Percentiles rank a stretch among this genome's conserved stretches.
These are phyloP conservation scores for Euphorbia lathyris DNA, from an alignment of 345 rosid genomes.

Conservation along the genomic window DNA sequence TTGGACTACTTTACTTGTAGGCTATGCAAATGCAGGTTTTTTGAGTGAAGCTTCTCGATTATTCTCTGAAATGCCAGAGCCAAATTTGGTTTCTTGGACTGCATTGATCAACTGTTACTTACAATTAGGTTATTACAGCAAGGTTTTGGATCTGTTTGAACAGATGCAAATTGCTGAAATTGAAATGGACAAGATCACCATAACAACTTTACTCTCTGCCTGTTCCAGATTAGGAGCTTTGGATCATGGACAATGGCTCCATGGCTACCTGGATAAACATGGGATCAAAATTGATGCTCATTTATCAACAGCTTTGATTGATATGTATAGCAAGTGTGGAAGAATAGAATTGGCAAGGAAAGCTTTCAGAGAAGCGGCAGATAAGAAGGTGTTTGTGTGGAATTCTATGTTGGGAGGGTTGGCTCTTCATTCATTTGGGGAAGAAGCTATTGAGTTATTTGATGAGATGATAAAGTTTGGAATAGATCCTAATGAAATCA, in stretches of 20 bases:
- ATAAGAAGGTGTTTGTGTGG: slow-evolving; percentile 25
- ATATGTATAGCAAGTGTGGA: slow-evolving; percentile 29
- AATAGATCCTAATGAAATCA: slow-evolving; percentile 25
- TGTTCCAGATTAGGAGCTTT: slow-evolving; percentile 26
- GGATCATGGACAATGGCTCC: slow-evolving; percentile 30
- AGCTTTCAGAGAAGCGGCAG: slow-evolving; percentile 11
- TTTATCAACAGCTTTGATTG: slow-evolving; percentile 25
- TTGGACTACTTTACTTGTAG: slow-evolving; percentile 23
- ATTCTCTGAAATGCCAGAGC: slow-evolving; percentile 22
- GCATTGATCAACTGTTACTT: slow-evolving; percentile 21
- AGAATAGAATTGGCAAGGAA: slow-evolving; percentile 20
- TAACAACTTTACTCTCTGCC: slow-evolving; percentile 23
- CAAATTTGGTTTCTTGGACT: slow-evolving; percentile 28
- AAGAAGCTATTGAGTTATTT: slow-evolving; percentile 24
- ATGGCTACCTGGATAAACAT: slow-evolving; percentile 9
- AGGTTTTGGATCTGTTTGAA: slow-evolving; percentile 22
- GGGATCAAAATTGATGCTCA: slow-evolving; percentile 18
- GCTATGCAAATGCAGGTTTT: slow-evolving; percentile 20
- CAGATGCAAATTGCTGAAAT: slow-evolving; percentile 20
- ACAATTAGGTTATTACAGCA: slow-evolving; percentile 14
- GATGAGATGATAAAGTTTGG: slow-evolving; percentile 18
- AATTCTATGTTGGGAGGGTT: slow-evolving; percentile 26
- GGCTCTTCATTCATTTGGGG: slow-evolving; percentile 23
- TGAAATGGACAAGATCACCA: slow-evolving; percentile 13
- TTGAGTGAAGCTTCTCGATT: slow-evolving; percentile 13